phyloP scores from a whole-genome alignment of 768 basidiomycete genomes.

The Rhodotorula kratochvilovae region DNA sequence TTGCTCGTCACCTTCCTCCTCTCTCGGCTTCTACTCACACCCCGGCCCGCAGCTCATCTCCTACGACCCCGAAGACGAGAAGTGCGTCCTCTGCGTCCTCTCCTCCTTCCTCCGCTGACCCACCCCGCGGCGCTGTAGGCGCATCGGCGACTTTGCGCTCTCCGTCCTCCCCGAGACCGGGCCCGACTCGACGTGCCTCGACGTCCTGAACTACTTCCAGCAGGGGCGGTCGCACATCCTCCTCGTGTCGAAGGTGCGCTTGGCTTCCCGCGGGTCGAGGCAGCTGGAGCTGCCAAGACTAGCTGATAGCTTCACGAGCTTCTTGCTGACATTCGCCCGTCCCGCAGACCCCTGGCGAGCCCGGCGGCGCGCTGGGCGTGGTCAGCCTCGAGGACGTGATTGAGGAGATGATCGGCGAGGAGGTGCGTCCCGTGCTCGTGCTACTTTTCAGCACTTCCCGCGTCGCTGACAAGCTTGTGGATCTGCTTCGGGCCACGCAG shows the following conservation, averaged over 20 bases:
- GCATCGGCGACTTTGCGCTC: slow-evolving; percentile 69
- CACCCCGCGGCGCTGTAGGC: slow-evolving; percentile 48
- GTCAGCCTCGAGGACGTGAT: slow-evolving; percentile 59
- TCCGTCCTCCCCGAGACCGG: slow-evolving; percentile 83
- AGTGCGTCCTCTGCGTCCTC: slow-evolving; percentile 33
- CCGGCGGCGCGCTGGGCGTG: slow-evolving; percentile 83
- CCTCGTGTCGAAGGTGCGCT: slow-evolving; percentile 61
- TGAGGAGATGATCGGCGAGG: slow-evolving; percentile 85
- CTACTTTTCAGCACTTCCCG: background rate
- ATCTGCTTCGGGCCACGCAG: too few species aligned
- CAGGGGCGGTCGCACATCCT: slow-evolving; percentile 90
- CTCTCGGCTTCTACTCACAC: too few species aligned
- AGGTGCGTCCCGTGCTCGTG: slow-evolving; percentile 53
- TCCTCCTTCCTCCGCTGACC: slow-evolving; percentile 12
- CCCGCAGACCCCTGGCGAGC: slow-evolving; percentile 61
- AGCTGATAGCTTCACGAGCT: too few species aligned
- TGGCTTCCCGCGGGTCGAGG: too few species aligned
- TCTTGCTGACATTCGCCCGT: too few species aligned
- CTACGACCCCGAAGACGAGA: slow-evolving; percentile 75
- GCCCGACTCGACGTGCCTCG: slow-evolving; percentile 86
- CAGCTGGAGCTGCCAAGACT: too few species aligned
- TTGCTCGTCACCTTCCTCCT: background rate
- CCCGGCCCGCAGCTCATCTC: slow-evolving; percentile 61
- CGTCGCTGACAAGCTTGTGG: too few species aligned
- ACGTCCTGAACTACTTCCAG: slow-evolving; percentile 83